Conservation (phyloP, 2,329 filamentous ascomycete species). For the Monosporascus sp. region DNA sequence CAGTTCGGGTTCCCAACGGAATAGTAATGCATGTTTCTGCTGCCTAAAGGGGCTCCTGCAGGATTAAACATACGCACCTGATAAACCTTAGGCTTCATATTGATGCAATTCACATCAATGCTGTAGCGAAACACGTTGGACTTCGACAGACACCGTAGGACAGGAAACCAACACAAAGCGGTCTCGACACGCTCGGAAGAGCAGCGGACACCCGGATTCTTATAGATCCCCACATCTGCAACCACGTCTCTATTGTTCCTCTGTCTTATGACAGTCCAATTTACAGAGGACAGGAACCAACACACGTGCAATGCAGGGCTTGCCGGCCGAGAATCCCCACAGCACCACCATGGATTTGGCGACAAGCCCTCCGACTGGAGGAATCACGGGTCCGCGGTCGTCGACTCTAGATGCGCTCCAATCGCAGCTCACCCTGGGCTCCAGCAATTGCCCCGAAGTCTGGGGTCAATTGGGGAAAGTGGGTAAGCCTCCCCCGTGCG, state of each 20-base stretch:
- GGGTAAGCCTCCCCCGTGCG: not conserved
- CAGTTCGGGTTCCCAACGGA: not conserved
- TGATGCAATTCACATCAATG: constrained; percentile 1
- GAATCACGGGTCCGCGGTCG: constrained; percentile 7
- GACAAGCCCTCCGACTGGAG: constrained; percentile 16
- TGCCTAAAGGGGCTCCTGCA: too few species aligned
- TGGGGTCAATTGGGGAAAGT: not conserved
- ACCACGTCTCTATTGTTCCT: not conserved
- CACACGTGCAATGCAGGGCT: not conserved
- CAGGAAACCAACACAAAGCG: not conserved
- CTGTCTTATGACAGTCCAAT: constrained; percentile 5
- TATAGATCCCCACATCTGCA: constrained; percentile 9
- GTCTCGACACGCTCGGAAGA: constrained; percentile 3
- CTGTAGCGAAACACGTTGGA: not conserved
- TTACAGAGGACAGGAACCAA: not conserved
- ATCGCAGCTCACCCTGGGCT: constrained; percentile 5
- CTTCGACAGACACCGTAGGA: not conserved
- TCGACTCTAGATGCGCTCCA: constrained; percentile 15
- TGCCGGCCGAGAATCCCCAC: not conserved
- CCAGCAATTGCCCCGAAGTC: not conserved
- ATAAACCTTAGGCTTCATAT: constrained; percentile 26
- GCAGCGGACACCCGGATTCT: constrained; percentile 6
- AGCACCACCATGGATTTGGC: not conserved
- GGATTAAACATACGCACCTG: constrained; percentile 15
- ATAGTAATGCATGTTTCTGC: not conserved